Evolutionary conservation across 768 basidiomycete genomes (phyloP).

Genomic region (Kwoniella newhampshirensis): DNA sequence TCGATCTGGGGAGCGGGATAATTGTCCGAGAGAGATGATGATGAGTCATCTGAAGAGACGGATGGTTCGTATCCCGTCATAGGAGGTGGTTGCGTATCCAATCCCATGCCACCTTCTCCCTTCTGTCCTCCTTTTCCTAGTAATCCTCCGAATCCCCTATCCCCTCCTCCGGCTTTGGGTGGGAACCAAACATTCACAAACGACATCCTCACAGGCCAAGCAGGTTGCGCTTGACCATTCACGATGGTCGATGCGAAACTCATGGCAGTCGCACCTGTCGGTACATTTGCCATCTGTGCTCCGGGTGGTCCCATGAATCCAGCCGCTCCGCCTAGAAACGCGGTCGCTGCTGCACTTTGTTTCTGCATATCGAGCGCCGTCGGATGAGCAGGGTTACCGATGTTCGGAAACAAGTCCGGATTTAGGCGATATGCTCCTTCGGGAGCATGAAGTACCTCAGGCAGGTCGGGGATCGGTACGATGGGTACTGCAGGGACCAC

Average conservation of each 20-base stretch:
- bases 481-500: constrained; percentile 44
- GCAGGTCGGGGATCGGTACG: constrained; percentile 43
- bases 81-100: constrained; percentile 10
- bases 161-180: constrained; percentile 28
- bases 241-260: constrained; percentile 41
- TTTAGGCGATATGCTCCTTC: constrained; percentile 44
- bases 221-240: constrained; percentile 41
- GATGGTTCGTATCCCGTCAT: constrained; percentile 37
- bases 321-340: constrained; percentile 34
- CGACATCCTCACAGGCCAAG: constrained; percentile 40
- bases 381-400: constrained; percentile 35
- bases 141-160: constrained; percentile 30
- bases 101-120: neutral
- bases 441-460: constrained; percentile 42
- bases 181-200: constrained; percentile 48
- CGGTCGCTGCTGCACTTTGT: constrained; percentile 12
- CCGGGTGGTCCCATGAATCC: constrained; percentile 35
- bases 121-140: constrained; percentile 1
- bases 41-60: constrained; percentile 25
- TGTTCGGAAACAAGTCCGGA: constrained; percentile 34
- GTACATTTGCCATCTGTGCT: constrained; percentile 14
- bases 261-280: constrained; percentile 26
- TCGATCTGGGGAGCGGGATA: constrained; percentile 12
- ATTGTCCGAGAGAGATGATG: constrained; percentile 29
- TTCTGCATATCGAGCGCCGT: constrained; percentile 18